Conservation (phyloP, 208 protist species). For the Polymyxa betae region DNA sequence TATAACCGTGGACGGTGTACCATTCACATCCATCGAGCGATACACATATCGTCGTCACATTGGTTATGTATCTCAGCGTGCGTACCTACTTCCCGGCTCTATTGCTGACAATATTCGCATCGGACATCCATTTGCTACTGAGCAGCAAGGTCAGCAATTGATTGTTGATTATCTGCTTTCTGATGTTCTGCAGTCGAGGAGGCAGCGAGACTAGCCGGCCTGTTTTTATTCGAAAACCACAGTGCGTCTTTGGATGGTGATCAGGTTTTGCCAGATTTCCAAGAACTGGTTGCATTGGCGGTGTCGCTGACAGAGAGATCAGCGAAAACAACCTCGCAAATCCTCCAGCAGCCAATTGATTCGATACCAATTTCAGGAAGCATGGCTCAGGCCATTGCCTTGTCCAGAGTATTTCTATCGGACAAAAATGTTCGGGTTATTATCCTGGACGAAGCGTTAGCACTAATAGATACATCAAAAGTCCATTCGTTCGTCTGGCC, state of each 20-base stretch:
- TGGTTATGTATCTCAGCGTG: not conserved
- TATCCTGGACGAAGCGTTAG: slow-evolving; percentile 21
- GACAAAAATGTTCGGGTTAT: not conserved
- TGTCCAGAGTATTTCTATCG: not conserved
- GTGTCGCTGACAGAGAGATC: not conserved
- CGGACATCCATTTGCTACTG: not conserved
- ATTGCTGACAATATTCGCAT: slow-evolving; percentile 49
- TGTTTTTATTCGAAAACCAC: not conserved
- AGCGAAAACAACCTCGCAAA: not conserved
- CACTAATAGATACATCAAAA: not conserved
- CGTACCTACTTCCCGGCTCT: slow-evolving; percentile 20
- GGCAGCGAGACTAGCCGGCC: not conserved
- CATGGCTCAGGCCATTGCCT: not conserved
- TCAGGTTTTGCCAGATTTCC: not conserved
- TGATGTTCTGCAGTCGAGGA: not conserved
- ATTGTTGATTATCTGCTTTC: not conserved
- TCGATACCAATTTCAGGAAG: slow-evolving; percentile 4
- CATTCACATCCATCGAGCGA: not conserved
- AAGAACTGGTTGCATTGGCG: not conserved
- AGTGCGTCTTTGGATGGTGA: not conserved
- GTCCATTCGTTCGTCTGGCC: slow-evolving; percentile 8
- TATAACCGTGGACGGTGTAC: not conserved
- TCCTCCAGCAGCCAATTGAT: not conserved
- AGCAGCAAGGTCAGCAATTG: not conserved
- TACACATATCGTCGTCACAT: not conserved